phyloP scores from a whole-genome alignment of 2,329 filamentous ascomycete genomes.

The Sphaerostilbella broomeana region DNA sequence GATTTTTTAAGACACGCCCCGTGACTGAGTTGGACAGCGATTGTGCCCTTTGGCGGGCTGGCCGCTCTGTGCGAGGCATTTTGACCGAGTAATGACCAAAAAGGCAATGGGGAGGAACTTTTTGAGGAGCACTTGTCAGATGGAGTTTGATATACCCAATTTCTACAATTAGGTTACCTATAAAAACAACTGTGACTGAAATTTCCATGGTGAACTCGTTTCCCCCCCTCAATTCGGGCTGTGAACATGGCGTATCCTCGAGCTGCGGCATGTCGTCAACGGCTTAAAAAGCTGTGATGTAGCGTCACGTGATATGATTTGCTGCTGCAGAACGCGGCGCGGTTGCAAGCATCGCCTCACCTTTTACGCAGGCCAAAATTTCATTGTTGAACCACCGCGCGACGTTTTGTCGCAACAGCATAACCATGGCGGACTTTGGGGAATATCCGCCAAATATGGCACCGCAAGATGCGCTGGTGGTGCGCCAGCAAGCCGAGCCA shows the following conservation, averaged over 20 bases:
- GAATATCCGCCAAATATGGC: conserved; percentile 62
- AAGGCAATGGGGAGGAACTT: conserved; percentile 2
- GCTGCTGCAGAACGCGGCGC: conserved; percentile 8
- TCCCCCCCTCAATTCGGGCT: background rate
- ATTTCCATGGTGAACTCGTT: too few relatives aligned
- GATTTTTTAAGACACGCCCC: background rate
- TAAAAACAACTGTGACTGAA: too few relatives aligned
- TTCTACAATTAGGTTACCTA: too few relatives aligned
- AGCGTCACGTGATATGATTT: conserved; percentile 1
- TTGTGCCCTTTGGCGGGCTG: conserved; percentile 1
- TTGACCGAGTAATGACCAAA: conserved; percentile 28
- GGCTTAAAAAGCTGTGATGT: background rate
- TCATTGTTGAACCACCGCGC: conserved; percentile 1
- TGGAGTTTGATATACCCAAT: too few relatives aligned
- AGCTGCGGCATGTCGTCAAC: conserved; percentile 1
- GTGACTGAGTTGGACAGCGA: conserved; percentile 1
- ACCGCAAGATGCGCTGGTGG: conserved; percentile 56
- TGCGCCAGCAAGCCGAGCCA: conserved; percentile 46
- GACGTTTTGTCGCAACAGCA: conserved; percentile 1
- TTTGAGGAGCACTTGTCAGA: too few relatives aligned
- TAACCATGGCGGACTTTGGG: conserved; percentile 52
- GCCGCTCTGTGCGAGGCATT: conserved; percentile 12
- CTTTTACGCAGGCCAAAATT: background rate
- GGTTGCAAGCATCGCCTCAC: background rate
- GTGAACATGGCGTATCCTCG: background rate